phyloP scores from a whole-genome alignment of 2,329 filamentous ascomycete species.

The Drechslerella coelobrocha region DNA sequence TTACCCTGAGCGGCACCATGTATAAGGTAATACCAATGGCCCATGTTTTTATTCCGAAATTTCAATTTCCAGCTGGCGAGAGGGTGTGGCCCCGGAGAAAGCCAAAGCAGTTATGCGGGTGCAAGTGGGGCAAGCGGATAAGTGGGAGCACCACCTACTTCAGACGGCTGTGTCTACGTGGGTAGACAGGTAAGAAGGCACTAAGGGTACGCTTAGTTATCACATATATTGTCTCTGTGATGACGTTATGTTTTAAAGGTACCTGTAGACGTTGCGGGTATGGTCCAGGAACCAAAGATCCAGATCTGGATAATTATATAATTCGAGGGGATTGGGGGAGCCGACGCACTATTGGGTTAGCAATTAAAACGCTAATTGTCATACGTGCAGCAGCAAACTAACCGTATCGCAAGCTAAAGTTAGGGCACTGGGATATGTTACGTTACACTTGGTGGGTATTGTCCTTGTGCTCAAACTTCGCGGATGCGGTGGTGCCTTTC shows the following conservation, averaged over 20 bases:
- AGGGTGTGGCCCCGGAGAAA: not conserved
- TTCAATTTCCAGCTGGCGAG: not conserved
- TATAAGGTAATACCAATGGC: not conserved
- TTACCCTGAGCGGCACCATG: not conserved
- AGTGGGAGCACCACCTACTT: constrained; percentile 1
- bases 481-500: constrained; percentile 28
- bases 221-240: not conserved
- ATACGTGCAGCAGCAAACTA: not conserved
- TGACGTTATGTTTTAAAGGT: not conserved
- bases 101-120: constrained; percentile 1
- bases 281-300: not conserved
- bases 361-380: not conserved
- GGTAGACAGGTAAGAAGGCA: not conserved
- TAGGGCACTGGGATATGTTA: not conserved
- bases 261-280: not conserved
- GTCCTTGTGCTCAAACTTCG: constrained; percentile 28
- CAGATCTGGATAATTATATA: constrained; percentile 1
- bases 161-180: not conserved
- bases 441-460: not conserved
- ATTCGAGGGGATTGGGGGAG: not conserved
- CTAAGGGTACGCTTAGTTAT: not conserved
- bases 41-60: not conserved
- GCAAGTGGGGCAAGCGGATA: not conserved
- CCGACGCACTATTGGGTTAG: not conserved
- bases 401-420: constrained; percentile 1